phyloP scores from a whole-genome alignment of 2,329 filamentous ascomycete species.

The Colletotrichum filicis region DNA sequence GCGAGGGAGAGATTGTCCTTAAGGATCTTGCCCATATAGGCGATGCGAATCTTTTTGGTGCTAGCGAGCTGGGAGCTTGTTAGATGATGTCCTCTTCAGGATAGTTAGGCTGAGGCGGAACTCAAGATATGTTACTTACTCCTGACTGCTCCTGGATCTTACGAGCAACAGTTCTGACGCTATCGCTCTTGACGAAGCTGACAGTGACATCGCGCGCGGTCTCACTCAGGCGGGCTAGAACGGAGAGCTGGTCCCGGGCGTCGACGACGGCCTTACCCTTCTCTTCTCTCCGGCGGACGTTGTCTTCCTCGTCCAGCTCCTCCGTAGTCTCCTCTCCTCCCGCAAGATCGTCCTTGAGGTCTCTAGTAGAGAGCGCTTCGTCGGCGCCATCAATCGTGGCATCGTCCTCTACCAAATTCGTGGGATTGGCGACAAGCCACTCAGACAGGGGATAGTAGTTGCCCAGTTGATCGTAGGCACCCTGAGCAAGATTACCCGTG shows the following conservation, averaged over 20 bases:
- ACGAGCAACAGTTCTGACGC: constrained; percentile 70
- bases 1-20: constrained; percentile 73
- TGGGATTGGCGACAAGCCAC: constrained; percentile 75
- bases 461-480: constrained; percentile 77
- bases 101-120: neutral
- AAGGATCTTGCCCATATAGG: constrained; percentile 84
- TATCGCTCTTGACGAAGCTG: constrained; percentile 67
- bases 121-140: constrained; percentile 56
- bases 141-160: constrained; percentile 72
- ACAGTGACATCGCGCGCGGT: constrained; percentile 72
- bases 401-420: constrained; percentile 60
- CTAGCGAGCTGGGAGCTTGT: constrained; percentile 60
- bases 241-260: constrained; percentile 64
- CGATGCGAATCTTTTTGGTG: constrained; percentile 73
- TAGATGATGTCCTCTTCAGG: neutral
- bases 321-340: constrained; percentile 43
- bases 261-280: constrained; percentile 69
- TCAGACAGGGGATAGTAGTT: constrained; percentile 77
- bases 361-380: constrained; percentile 21
- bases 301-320: constrained; percentile 46
- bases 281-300: constrained; percentile 59
- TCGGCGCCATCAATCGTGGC: constrained; percentile 54
- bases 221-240: constrained; percentile 75
- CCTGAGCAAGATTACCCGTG: constrained; percentile 77
- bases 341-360: constrained; percentile 53